Conservation (phyloP, 345 rosid species). For the Cardamine occulta region DNA sequence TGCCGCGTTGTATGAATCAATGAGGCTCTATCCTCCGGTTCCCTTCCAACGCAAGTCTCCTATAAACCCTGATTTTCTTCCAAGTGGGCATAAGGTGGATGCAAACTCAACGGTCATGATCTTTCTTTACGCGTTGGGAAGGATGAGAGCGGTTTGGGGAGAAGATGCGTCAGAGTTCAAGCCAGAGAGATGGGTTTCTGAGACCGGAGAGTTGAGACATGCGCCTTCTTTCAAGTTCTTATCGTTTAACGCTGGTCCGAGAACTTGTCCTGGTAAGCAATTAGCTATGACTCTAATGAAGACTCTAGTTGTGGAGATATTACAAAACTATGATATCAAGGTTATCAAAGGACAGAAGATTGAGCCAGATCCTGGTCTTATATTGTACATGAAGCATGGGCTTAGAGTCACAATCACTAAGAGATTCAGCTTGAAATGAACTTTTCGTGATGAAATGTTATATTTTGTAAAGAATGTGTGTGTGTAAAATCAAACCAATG, state of each 20-base stretch:
- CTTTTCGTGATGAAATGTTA: no score
- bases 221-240: slow-evolving; percentile 32
- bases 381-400: slow-evolving; percentile 26
- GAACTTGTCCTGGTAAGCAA: slow-evolving; percentile 31
- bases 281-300: slow-evolving; percentile 33
- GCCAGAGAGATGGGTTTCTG: slow-evolving; percentile 35
- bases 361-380: slow-evolving; percentile 6
- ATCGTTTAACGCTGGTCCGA: slow-evolving; percentile 21
- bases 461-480: no score
- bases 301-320: slow-evolving; percentile 16
- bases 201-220: slow-evolving; percentile 17
- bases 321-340: slow-evolving; percentile 30
- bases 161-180: slow-evolving; percentile 43
- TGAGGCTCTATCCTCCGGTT: slow-evolving; percentile 46
- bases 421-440: no score
- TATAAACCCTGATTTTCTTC: slow-evolving; percentile 36
- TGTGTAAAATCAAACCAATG: no score
- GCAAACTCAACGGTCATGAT: slow-evolving; percentile 32
- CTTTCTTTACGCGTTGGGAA: slow-evolving; percentile 39
- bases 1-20: slow-evolving; percentile 42
- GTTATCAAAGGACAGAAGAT: slow-evolving; percentile 6
- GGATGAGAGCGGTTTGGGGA: slow-evolving; percentile 41
- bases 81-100: slow-evolving; percentile 43
- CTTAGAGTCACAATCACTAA: not conserved
- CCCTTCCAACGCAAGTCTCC: slow-evolving; percentile 30